Base-by-base conservation (phyloP, 805 yeast species). In the Candida sakaeoensis region DNA sequence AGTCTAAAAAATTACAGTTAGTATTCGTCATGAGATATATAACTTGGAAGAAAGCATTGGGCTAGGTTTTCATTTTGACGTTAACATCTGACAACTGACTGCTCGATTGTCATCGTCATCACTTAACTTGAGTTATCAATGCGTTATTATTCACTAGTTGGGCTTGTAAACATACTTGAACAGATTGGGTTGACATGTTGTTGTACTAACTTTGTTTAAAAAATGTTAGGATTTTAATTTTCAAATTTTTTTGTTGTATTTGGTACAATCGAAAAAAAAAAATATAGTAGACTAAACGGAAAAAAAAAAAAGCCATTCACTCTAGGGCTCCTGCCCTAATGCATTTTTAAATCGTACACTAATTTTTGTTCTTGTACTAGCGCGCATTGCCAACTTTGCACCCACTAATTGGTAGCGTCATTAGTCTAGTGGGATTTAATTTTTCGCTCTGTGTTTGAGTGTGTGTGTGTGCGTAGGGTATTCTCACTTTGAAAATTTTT, bases 171-270 rank as follows among this genome's bases (percentile, higher is more conserved):
- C 89, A 77, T 82, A 82, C 89, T 80, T 83, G 90, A 70, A 85
- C 91, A 76, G 90, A 82, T 80, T 85, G 88, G 71, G 88, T 70
- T 69, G 84, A 78, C 84, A 79, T 79, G 66, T 31, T 52, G 40
- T 12, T 37, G 36, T 43, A 33, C 44, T 38, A 37, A 33, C 44
- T 36, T 24, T 32, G 14, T 44, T 39, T 26, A 25, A 29, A 37
- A 36, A 17, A 37, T 34, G n/a, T 26, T 4, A 33, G 38, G 15
- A 32, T 27, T 36, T 48, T 49, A 49, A 36, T 48, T 50, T 50
- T 18, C 23, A 34, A 34, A 22, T 34, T 47, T 36, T 44, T 40
- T 33, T 16, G 12, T 28, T 24, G n/a, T 27, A 10, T 26, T 22
- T 23, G 29, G 14, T 23, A 9, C 16, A 23, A 21, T 22, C 9